Percentiles rank a stretch among this genome's conserved stretches.
These are phyloP conservation scores for Candida lessepsii DNA, from an alignment of 805 yeast species.

Conservation along the genomic window DNA sequence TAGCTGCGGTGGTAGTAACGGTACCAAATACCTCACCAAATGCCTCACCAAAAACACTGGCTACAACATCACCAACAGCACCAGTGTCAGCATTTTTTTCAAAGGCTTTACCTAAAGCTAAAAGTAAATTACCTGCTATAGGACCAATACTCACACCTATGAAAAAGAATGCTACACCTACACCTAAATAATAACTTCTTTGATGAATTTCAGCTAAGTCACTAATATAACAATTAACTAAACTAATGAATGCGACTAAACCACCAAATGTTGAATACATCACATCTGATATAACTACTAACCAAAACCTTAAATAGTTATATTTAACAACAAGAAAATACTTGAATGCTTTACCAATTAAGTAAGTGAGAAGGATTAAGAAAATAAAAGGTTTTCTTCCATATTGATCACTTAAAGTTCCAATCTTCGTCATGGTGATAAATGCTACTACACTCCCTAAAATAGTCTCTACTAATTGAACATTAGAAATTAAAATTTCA, in stretches of 20 bases:
- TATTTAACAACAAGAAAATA: conserved; percentile 26
- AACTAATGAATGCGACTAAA: conserved; percentile 49
- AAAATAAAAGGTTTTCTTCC: conserved; percentile 33
- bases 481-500: conserved; percentile 44
- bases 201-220: conserved; percentile 67
- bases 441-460: conserved; percentile 45
- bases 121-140: conserved; percentile 44
- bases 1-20: no score
- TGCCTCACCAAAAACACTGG: neutral
- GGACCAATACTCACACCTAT: conserved; percentile 69
- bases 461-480: conserved; percentile 46
- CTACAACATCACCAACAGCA: neutral
- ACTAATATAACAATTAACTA: conserved; percentile 66
- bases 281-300: conserved; percentile 44
- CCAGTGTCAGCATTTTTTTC: neutral
- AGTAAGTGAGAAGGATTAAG: conserved; percentile 17
- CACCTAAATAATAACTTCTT: conserved; percentile 59
- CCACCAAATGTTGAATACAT: conserved; percentile 65
- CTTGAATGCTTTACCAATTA: conserved; percentile 23
- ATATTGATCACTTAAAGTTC: conserved; percentile 36
- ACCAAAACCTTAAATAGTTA: conserved; percentile 28
- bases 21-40: no score
- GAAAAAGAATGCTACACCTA: conserved; percentile 56
- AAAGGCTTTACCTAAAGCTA: conserved; percentile 11
- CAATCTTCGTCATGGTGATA: conserved; percentile 54